phyloP scores from a whole-genome alignment of 345 rosid genomes.

The sweet orange (Citrus sinensis) region DNA sequence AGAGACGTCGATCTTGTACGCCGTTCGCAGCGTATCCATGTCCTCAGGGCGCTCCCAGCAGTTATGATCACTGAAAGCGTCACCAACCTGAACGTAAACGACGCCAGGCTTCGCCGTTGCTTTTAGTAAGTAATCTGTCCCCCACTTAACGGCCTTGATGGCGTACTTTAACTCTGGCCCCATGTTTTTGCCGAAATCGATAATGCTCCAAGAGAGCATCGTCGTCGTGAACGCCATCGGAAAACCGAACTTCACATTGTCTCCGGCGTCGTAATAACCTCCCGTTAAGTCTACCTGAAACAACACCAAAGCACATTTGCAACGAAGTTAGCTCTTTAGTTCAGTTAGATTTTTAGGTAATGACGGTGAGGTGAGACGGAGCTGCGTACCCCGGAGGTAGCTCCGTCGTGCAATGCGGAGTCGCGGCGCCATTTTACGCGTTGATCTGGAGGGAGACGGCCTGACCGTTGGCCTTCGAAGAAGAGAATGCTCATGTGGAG shows the following conservation, averaged over 20 bases:
- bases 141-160: conserved; percentile 75
- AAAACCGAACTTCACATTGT: conserved; percentile 88
- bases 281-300: conserved; percentile 75
- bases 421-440: conserved; percentile 79
- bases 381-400: conserved; percentile 42
- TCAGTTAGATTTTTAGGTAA: background rate
- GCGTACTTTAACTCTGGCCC: conserved; percentile 69
- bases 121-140: conserved; percentile 78
- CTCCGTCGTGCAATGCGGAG: conserved; percentile 88
- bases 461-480: conserved; percentile 97
- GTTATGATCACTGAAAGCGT: conserved; percentile 78
- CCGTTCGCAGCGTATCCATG: conserved; percentile 85
- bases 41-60: conserved; percentile 99
- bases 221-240: conserved; percentile 98
- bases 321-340: background rate
- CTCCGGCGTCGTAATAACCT: conserved; percentile 98
- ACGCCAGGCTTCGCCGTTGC: conserved; percentile 68
- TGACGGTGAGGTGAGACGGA: conserved; percentile 12
- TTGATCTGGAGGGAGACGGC: conserved; percentile 73
- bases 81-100: conserved; percentile 78
- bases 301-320: background rate
- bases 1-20: conserved; percentile 60
- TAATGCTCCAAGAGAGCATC: conserved; percentile 84
- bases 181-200: conserved; percentile 87
- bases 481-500: conserved; percentile 85